phyloP scores from a whole-genome alignment of 164 flowering plant species.

The Magnolia kwangsiensis region DNA sequence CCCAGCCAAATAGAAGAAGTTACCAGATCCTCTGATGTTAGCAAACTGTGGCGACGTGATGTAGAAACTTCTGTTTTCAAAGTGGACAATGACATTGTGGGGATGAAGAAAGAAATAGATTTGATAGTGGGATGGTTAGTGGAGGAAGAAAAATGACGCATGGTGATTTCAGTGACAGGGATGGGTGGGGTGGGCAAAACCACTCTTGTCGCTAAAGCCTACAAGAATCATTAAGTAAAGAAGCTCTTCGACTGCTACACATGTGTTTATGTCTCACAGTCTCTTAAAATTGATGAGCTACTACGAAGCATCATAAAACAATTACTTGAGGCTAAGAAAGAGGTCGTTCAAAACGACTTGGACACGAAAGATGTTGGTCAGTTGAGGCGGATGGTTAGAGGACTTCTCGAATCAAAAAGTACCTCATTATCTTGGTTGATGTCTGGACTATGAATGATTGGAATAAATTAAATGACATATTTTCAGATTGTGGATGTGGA shows the following conservation, averaged over 20 bases:
- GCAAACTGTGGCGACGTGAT: background rate
- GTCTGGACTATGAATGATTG: slow-evolving; percentile 17
- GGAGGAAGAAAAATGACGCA: slow-evolving; percentile 26
- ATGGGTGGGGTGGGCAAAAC: slow-evolving; percentile 64
- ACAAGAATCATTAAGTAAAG: slow-evolving; percentile 14
- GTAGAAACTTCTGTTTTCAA: slow-evolving; percentile 11
- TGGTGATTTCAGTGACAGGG: slow-evolving; percentile 41
- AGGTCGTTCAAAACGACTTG: no score
- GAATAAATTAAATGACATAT: no score
- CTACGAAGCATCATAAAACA: no score
- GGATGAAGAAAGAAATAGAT: slow-evolving; percentile 28
- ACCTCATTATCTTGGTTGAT: slow-evolving; percentile 44
- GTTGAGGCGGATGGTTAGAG: no score
- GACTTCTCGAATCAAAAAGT: background rate
- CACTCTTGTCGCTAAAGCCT: slow-evolving; percentile 33
- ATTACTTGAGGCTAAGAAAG: no score
- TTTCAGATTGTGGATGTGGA: slow-evolving; percentile 4
- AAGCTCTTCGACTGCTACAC: slow-evolving; percentile 28
- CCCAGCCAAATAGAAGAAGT: no score
- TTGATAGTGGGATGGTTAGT: slow-evolving; percentile 25
- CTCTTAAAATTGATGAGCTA: no score
- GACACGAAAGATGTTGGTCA: no score
- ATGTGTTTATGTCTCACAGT: slow-evolving; percentile 34
- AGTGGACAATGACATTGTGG: slow-evolving; percentile 28
- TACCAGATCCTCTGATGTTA: no score